These are phyloP conservation scores for Turritis glabra DNA, from an alignment of 345 rosid species.

Conservation along the genomic window DNA sequence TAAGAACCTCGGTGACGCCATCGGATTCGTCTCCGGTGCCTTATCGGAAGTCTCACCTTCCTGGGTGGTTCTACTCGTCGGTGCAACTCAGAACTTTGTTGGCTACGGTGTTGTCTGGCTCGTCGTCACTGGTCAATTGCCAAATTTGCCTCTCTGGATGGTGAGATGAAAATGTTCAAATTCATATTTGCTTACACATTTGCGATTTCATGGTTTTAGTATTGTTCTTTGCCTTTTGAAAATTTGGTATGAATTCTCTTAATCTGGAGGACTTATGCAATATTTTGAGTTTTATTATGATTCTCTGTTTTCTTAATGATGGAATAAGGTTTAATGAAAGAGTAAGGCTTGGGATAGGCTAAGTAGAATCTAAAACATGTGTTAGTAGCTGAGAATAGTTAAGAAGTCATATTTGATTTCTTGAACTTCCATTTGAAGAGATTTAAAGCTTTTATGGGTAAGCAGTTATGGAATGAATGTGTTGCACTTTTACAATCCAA, in stretches of 20 bases:
- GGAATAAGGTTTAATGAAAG: too few relatives aligned
- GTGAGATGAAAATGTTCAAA: conserved; percentile 43
- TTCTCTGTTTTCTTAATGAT: neutral
- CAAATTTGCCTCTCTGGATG: conserved; percentile 81
- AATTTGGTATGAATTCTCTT: neutral
- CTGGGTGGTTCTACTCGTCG: conserved; percentile 63
- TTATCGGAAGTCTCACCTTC: conserved; percentile 61
- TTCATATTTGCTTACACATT: neutral
- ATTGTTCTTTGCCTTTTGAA: neutral
- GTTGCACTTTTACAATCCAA: too few relatives aligned
- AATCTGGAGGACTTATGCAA: neutral
- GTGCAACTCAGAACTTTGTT: conserved; percentile 57
- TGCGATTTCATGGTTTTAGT: neutral
- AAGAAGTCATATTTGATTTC: neutral
- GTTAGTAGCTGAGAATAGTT: too few relatives aligned
- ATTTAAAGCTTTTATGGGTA: neutral
- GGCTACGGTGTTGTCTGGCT: conserved; percentile 85
- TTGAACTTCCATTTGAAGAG: too few relatives aligned
- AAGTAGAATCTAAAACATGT: too few relatives aligned
- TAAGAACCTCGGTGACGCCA: conserved; percentile 75
- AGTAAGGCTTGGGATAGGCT: too few relatives aligned
- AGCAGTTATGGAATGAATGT: too few relatives aligned
- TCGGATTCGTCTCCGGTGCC: conserved; percentile 65
- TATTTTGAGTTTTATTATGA: neutral
- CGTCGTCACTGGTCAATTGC: conserved; percentile 49